Conservation (phyloP, 139 green algal genomes). For the Coccomyxa sp. region DNA sequence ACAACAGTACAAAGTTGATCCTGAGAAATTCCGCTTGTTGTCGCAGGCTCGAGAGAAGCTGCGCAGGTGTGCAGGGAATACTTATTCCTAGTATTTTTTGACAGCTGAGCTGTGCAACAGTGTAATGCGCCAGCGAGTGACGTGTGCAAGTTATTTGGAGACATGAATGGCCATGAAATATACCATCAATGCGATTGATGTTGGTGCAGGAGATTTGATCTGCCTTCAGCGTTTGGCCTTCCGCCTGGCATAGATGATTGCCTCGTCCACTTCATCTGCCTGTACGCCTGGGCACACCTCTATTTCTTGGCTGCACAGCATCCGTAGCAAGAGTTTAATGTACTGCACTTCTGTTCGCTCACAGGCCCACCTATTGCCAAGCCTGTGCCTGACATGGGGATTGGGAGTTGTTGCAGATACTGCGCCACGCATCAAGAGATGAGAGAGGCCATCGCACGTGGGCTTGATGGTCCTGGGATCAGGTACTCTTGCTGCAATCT, state of each 20-base stretch:
- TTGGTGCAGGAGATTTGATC: constrained; percentile 27
- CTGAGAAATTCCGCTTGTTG: too few species aligned
- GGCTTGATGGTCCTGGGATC: constrained; percentile 36
- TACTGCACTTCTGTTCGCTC: too few species aligned
- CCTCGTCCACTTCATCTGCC: constrained; percentile 41
- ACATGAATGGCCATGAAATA: too few species aligned
- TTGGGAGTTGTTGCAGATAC: not conserved
- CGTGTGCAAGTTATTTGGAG: too few species aligned
- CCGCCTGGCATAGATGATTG: constrained; percentile 42
- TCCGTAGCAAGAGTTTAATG: too few species aligned
- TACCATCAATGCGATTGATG: not conserved
- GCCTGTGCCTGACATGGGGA: too few species aligned
- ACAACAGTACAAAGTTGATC: too few species aligned
- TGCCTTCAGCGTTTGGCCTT: constrained; percentile 31
- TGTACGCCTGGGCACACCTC: constrained; percentile 9
- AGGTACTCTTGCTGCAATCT: not conserved
- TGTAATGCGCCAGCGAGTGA: not conserved
- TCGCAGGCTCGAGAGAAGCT: constrained; percentile 38
- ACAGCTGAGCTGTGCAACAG: not conserved
- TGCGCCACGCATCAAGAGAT: constrained; percentile 24
- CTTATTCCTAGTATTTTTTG: not conserved
- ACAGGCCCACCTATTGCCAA: too few species aligned
- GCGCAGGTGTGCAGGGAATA: constrained; percentile 7
- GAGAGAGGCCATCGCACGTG: constrained; percentile 31
- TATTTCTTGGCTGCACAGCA: not conserved